Evolutionary conservation across 345 rosid genomes (phyloP), one percentile per base, ranked within the genome.

Genomic region (Balakata baccata): DNA sequence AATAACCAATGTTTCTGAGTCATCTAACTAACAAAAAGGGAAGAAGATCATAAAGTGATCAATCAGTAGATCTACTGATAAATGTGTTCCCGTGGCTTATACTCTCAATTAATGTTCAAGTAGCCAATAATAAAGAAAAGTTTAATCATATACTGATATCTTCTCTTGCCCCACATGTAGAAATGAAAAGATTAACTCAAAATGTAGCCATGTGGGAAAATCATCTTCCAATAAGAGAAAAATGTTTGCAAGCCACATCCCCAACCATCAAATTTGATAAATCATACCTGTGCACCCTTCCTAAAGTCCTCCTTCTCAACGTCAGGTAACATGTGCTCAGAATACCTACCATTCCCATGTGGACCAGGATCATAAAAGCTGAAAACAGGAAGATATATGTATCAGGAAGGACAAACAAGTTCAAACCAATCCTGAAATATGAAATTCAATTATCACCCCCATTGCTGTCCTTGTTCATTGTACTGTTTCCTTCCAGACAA

Each of bases 341-440:
- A 87, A 80, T 96, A 95, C 81, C 99, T 88, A 69, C 99, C 99
- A 17, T 92, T 93, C 74, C 99, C 99, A 78, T 93, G 98, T 0
- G 98, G 98, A 65, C 99, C 99, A 58, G 84, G 97, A 84, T 96
- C 99, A 81, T 82, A 82, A 84, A 96, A 96, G 84, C 99, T 96
- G 87, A 64, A 77, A 69, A 84, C 45, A 76, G 69, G 71, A 75
- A 23, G 45, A 71, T 18, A 38, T 11, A 64, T 57, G 16, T 71
- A 79, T 78, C 66, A 73, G 39, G 4, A 64, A 5, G 58, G 38
- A 51, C 13, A 69, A 66, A 70, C 64, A 45, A 29, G 23, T 25
- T 7, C 17, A n/a, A 29, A 11, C 16, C 4, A 46, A 52, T 43
- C 39, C 38, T 5, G 18, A 63, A 34, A 12, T 18, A 46, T 25